phyloP scores from a whole-genome alignment of 2,329 filamentous ascomycete genomes.

The Talaromyces sp. region DNA sequence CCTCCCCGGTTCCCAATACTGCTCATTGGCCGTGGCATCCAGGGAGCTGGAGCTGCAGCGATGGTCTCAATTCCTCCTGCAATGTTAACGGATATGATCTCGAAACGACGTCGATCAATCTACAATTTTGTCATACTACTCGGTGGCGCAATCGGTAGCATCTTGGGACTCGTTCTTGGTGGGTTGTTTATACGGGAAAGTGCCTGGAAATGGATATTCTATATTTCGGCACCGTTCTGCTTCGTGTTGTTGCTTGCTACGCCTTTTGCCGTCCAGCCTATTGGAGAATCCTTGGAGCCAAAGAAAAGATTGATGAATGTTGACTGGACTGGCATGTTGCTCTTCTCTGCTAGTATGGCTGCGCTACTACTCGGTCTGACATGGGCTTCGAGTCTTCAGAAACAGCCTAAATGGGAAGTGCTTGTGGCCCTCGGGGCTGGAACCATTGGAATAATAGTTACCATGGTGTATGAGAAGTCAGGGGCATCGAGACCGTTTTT shows the following conservation, averaged over 20 bases:
- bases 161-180: not conserved
- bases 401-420: not conserved
- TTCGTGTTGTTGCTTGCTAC: not conserved
- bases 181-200: not conserved
- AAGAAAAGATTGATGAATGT: conserved; percentile 8
- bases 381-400: not conserved
- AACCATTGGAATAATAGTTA: not conserved
- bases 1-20: conserved; percentile 7
- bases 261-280: conserved; percentile 3
- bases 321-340: conserved; percentile 12
- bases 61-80: conserved; percentile 5
- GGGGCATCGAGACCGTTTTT: conserved; percentile 11
- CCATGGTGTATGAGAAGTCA: conserved; percentile 5
- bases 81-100: conserved; percentile 10
- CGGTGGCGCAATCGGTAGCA: conserved; percentile 1
- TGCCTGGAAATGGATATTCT: conserved; percentile 14
- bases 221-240: conserved; percentile 12
- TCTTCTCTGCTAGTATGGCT: conserved; percentile 8
- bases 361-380: conserved; percentile 6
- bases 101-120: not conserved
- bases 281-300: conserved; percentile 1
- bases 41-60: conserved; percentile 7
- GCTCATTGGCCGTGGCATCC: conserved; percentile 7
- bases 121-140: conserved; percentile 9
- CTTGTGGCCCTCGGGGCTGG: conserved; percentile 7